Base-by-base conservation (phyloP, 2,329 filamentous ascomycete species). In the Acephala macrosclerotiorum region DNA sequence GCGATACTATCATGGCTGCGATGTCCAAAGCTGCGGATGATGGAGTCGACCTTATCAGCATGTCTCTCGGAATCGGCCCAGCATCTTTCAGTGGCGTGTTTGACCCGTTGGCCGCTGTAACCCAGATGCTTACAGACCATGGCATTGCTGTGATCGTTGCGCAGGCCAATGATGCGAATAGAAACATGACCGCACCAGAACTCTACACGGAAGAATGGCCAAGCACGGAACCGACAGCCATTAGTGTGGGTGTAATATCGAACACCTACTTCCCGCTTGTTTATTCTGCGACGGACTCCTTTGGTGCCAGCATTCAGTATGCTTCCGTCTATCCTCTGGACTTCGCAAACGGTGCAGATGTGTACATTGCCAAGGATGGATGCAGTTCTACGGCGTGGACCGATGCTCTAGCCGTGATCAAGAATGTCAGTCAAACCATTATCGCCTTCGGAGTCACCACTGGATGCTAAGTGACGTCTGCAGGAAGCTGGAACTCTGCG, bases 1-100 rank as follows among this genome's bases (percentile, higher is more conserved):
- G 55, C 18, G 73, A 72, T 60, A 63, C 66, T 1, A 64, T 74
- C 33, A 70, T 72, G 25, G 61, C 65, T 11, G 70, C 68, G n/a
- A 62, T 75, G 64, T 18, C 61, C 22, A 64, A 66, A 63, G 73
- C 72, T n/a, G 47, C 59, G 18, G 58, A 65, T 5, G 70, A 72
- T 60, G 68, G 68, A 14, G 69, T 70, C 26, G 68, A 75, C 47
- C 45, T 74, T 33, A 64, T 75, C 40, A 72, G 69, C 42, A 72
- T 73, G 69, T 73, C 72, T 9, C 47, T 74, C 6, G 45, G 45
- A 3, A 49, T 49, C 2, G 67, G 69, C 11, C 60, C n/a, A 49
- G 45, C 45, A 49, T 49, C 45, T 49, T 59, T 26, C 33, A 65
- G 56, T 45, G 66, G 58, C 2, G 59, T 18, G 7, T 12, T 49